Evolutionary conservation across 1,284 basidiomycete genomes (phyloP).

Genomic region (Sanguinoderma infundibulare): DNA sequence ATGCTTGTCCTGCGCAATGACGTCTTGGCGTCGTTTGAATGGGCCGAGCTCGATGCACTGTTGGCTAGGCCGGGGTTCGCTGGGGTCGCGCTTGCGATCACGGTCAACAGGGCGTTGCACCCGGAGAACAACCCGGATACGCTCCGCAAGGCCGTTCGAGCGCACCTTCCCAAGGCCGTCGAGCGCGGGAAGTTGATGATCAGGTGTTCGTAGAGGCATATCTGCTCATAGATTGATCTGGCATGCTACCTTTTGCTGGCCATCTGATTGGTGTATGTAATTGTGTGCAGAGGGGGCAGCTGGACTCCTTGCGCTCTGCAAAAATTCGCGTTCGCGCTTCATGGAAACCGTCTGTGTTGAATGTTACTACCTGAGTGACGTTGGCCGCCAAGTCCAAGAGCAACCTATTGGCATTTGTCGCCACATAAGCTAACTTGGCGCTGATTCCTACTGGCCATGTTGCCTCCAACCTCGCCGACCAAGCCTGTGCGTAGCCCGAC

Average conservation of each 20-base stretch:
- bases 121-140: conserved; percentile 16
- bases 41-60: conserved; percentile 19
- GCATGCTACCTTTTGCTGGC: not conserved
- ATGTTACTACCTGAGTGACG: no score
- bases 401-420: no score
- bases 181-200: conserved; percentile 21
- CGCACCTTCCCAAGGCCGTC: conserved; percentile 12
- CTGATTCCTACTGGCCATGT: no score
- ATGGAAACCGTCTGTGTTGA: not conserved
- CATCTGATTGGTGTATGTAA: not conserved
- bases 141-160: conserved; percentile 14
- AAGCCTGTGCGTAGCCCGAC: no score
- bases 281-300: not conserved
- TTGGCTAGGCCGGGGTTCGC: conserved; percentile 15
- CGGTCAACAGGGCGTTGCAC: conserved; percentile 24
- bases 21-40: conserved; percentile 23
- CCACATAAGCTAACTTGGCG: no score
- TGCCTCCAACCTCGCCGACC: no score
- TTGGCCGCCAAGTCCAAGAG: no score
- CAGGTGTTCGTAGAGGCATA: conserved; percentile 7
- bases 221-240: not conserved
- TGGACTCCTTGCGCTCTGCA: not conserved
- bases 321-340: not conserved
- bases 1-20: conserved; percentile 21
- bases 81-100: conserved; percentile 17